Base-by-base conservation (phyloP, 2,329 filamentous ascomycete genomes). In the Paracoccidioides lutzii region DNA sequence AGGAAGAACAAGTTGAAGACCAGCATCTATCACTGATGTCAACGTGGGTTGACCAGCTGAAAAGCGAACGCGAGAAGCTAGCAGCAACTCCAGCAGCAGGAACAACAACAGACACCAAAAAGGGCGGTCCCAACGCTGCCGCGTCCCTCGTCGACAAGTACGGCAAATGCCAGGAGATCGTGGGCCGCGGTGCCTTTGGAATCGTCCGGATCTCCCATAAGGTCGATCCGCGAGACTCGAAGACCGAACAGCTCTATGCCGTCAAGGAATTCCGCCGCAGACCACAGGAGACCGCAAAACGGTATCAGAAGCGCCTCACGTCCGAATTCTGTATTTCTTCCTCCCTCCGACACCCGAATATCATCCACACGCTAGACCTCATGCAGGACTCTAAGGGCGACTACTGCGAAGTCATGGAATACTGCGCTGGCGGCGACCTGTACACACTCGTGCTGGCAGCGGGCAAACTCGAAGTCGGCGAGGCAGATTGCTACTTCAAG, bases 341-440 rank as follows among this genome's bases (percentile, higher is more conserved):
- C 0, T 95, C 90, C 8, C 81, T 98, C 59, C 88, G 90, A 60
- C 93, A 98, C 68, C 91, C 93, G 12, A 98, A 98, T 67, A 89
- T 98, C 65, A 98, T 98, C 64, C 93, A 96, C 71, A 98, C 93
- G 0, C 81, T 98, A 54, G 93, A 98, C 68, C 80, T 98, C 9
- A 80, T 98, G 43, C 88, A 96, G 72, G 93, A 98, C 66, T 83
- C 91, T 64, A 97, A 97, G 74, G 93, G 93, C 58, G 90, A 95
- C 68, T 97, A 93, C 71, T 98, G 93, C 72, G 93, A 98, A 71
- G 93, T 98, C 53, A 98, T 98, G 93, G 93, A 98, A 73, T 98
- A 93, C 68, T 98, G 93, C 69, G 90, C 91, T 41, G 93, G 93
- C 58, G 93, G 93, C 57, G 93, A 98, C 69, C 78, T 98, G 30